phyloP scores from a whole-genome alignment of 768 basidiomycete species.

The Amanita molliuscula region DNA sequence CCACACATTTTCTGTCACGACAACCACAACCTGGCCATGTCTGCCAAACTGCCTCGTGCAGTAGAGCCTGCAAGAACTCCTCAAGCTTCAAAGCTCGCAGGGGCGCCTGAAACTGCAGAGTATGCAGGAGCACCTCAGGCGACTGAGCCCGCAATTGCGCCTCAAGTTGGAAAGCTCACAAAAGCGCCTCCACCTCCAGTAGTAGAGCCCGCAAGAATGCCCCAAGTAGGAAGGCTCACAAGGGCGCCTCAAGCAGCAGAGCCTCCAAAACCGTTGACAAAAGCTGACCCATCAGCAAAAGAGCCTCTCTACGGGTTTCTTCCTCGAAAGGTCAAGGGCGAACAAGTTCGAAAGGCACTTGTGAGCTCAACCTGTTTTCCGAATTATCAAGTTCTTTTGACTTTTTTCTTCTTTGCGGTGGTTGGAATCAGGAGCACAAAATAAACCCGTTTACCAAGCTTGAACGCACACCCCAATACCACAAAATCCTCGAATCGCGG shows the following conservation, averaged over 20 bases:
- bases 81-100: too few species aligned
- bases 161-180: too few species aligned
- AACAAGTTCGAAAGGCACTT: slow-evolving; percentile 60
- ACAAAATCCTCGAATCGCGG: slow-evolving; percentile 74
- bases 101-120: too few species aligned
- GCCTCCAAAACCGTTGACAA: background rate
- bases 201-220: too few species aligned
- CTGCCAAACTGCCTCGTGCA: background rate
- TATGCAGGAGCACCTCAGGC: too few species aligned
- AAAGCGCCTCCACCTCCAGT: too few species aligned
- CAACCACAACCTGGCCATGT: slow-evolving; percentile 11
- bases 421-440: slow-evolving; percentile 48
- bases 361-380: slow-evolving; percentile 30
- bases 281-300: slow-evolving; percentile 14
- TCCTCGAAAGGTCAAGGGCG: slow-evolving; percentile 54
- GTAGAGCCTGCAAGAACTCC: too few species aligned
- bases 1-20: slow-evolving; percentile 29
- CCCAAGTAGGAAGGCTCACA: too few species aligned
- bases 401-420: background rate
- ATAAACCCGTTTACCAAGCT: slow-evolving; percentile 83
- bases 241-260: too few species aligned
- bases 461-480: slow-evolving; percentile 71
- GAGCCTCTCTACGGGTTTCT: slow-evolving; percentile 69
- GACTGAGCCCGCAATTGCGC: too few species aligned
- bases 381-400: background rate